These are phyloP conservation scores for Dactylonectria macrodidyma DNA, from an alignment of 2,329 filamentous ascomycete genomes.

Conservation along the genomic window DNA sequence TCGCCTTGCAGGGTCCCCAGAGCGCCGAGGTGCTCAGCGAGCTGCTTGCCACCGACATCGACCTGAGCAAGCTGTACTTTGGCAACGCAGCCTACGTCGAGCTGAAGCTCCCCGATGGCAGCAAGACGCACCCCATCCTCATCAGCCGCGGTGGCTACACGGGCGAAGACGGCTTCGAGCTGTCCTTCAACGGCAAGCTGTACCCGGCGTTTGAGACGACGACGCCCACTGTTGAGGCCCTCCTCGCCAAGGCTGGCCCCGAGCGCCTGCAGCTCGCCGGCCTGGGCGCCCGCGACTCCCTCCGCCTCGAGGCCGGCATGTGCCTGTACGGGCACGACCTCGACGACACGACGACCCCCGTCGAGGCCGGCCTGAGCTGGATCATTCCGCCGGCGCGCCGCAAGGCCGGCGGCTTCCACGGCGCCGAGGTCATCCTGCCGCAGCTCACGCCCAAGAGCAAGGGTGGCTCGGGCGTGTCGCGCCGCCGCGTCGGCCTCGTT, in stretches of 20 bases:
- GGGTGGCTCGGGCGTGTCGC: constrained; percentile 77
- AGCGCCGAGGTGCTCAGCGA: constrained; percentile 78
- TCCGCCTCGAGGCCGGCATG: constrained; percentile 97
- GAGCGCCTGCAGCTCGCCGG: constrained; percentile 83
- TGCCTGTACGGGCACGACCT: constrained; percentile 99
- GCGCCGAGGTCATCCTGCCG: constrained; percentile 81
- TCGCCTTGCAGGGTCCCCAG: constrained; percentile 91
- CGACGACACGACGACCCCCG: constrained; percentile 78
- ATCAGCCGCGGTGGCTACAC: constrained; percentile 95
- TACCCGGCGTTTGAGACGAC: constrained; percentile 56
- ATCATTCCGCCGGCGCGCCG: constrained; percentile 86
- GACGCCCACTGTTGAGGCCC: constrained; percentile 74
- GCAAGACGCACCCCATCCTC: constrained; percentile 62
- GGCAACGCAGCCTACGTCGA: constrained; percentile 79
- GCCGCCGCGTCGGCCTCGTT: constrained; percentile 85
- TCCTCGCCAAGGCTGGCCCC: constrained; percentile 76
- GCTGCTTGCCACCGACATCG: constrained; percentile 68
- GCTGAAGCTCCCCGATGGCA: constrained; percentile 72
- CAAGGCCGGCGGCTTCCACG: constrained; percentile 82
- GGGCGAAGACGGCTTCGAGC: constrained; percentile 98
- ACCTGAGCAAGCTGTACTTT: constrained; percentile 83
- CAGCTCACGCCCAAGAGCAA: constrained; percentile 83
- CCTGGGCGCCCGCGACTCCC: constrained; percentile 90
- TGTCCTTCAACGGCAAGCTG: constrained; percentile 76
- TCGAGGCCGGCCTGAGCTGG: constrained; percentile 77